A percentile compares a stretch with the other conserved stretches of the same genome.
Conservation (phyloP, 805 yeast genomes). For the Myxozyma vanderwaltii region DNA sequence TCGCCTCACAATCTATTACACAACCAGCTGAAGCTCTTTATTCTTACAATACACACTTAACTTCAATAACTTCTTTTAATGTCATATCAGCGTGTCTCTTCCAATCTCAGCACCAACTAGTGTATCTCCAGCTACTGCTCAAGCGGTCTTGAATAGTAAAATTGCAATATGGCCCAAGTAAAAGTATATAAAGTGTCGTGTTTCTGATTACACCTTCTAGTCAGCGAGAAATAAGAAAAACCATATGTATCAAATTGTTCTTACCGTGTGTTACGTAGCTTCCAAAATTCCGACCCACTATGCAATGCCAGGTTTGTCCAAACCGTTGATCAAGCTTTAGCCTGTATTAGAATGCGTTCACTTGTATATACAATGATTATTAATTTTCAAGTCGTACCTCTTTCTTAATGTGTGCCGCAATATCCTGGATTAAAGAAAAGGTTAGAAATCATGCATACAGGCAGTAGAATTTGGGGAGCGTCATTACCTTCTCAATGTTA, state of each 20-base stretch:
- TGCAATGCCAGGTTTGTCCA: slow-evolving; percentile 65
- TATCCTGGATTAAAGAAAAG: slow-evolving; percentile 42
- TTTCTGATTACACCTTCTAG: slow-evolving; percentile 33
- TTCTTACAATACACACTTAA: not conserved
- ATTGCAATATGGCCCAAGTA: slow-evolving; percentile 57
- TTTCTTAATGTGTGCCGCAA: slow-evolving; percentile 60
- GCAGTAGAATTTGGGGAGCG: too few relatives aligned
- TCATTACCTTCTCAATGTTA: slow-evolving; percentile 46
- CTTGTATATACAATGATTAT: not conserved
- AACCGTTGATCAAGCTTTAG: slow-evolving; percentile 52
- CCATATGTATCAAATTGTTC: slow-evolving; percentile 37
- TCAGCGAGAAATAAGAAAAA: too few relatives aligned
- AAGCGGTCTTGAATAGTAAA: slow-evolving; percentile 54
- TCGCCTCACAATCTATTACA: not conserved
- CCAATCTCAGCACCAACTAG: not conserved
- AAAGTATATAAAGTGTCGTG: slow-evolving; percentile 58
- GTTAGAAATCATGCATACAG: not conserved
- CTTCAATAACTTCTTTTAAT: not conserved
- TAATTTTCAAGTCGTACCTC: slow-evolving; percentile 40
- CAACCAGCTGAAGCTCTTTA: not conserved
- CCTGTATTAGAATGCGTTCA: too few relatives aligned
- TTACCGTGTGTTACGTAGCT: slow-evolving; percentile 63
- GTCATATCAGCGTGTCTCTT: not conserved
- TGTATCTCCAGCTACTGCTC: not conserved
- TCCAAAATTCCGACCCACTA: slow-evolving; percentile 64